Evolutionary conservation across 1,139 yeast genomes (phyloP).

Genomic region (Pichia sp.): DNA sequence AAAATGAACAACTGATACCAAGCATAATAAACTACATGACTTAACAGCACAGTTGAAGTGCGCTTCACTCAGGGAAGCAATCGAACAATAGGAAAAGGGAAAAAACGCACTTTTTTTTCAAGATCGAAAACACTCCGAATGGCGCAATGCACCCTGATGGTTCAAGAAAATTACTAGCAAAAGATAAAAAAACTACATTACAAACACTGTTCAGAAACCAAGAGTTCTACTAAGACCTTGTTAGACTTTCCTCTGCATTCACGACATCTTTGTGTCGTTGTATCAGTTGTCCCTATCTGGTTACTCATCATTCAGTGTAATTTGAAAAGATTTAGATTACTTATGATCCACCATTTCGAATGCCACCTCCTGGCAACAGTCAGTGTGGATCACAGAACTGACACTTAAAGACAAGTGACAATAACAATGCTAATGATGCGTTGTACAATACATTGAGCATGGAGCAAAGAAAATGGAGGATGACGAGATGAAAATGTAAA

Average conservation of each 20-base stretch:
- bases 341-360: no score
- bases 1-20: no score
- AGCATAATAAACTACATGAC: no score
- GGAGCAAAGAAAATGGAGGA: no score
- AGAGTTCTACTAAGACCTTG: constrained; percentile 20
- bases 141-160: background rate
- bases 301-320: constrained; percentile 25
- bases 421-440: no score
- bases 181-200: background rate
- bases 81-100: background rate
- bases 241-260: constrained; percentile 14
- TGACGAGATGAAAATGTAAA: no score
- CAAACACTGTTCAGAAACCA: constrained; percentile 12
- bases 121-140: background rate
- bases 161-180: background rate
- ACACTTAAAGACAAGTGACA: no score
- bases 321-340: no score
- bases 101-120: no score
- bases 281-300: constrained; percentile 33
- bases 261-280: background rate
- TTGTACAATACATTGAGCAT: no score
- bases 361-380: background rate
- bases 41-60: no score
- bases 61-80: background rate
- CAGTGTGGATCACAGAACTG: no score